A percentile compares a stretch with the other conserved stretches of the same genome.
phyloP scores from a whole-genome alignment of 179 eudicot species.

The Heliamphora pulchella region DNA sequence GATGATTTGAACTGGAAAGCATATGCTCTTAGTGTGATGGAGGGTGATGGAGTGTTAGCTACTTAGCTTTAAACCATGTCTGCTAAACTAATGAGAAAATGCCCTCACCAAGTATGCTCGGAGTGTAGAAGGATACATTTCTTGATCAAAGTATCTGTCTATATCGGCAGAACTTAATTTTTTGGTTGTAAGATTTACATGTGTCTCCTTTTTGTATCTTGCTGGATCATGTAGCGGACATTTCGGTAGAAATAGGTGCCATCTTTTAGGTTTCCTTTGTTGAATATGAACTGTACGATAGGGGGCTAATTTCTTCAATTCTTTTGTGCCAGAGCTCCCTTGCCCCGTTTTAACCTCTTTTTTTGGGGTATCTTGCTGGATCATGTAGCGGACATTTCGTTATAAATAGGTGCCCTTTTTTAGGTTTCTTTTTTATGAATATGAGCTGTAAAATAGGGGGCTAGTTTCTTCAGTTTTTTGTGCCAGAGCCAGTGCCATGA shows the following conservation, averaged over 20 bases:
- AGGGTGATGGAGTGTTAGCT: too few species aligned
- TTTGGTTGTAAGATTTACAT: neutral
- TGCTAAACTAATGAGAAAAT: neutral
- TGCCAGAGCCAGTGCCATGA: neutral
- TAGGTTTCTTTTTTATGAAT: neutral
- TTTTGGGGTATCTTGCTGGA: neutral
- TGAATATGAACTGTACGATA: constrained; percentile 1
- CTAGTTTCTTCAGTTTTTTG: neutral
- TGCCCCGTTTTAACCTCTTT: neutral
- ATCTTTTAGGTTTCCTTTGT: neutral
- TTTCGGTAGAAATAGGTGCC: neutral
- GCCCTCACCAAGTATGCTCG: neutral
- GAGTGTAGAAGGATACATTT: neutral
- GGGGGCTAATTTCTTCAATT: neutral
- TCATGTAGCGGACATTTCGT: constrained; percentile 1
- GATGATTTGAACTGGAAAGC: constrained; percentile 11
- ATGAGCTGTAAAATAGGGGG: neutral
- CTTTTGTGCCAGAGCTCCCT: neutral
- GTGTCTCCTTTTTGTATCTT: neutral
- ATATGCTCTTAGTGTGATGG: neutral
- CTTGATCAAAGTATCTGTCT: neutral
- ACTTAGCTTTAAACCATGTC: neutral
- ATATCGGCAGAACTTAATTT: neutral
- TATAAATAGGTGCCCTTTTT: neutral
- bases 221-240: neutral